Base-by-base conservation (phyloP, 768 basidiomycete genomes). In the Vishniacozyma victoriae region DNA sequence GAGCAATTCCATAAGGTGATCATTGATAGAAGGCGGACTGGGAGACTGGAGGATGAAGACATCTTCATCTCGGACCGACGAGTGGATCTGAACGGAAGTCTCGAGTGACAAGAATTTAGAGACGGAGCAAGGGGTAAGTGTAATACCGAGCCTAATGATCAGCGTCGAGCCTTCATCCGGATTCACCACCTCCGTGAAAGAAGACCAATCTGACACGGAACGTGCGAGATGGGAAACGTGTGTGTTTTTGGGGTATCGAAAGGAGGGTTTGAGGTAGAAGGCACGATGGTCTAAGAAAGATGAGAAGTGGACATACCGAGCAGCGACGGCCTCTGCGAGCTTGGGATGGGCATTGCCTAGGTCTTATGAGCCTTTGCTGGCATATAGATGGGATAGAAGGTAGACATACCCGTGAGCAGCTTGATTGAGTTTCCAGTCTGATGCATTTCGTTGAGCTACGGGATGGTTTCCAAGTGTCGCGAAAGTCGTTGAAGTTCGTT, bases 11-110 rank as follows among this genome's bases (percentile, higher is more conserved):
- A 99, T 97, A 55, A 99, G 81, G 33, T 92, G 79, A 22, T 88
- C 91, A 69, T 96, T 96, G 61, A 96, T 72, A 35, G 25, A 49
- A 20, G 64, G 60, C n/a, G 67, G 72, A 26, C 56, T 60, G 15
- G 69, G 71, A 14, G 64, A 69, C 52, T 91, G 95, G 76, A 99
- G 84, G 72, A 99, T 96, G 75, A 97, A 99, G 41, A 97, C 93
- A 71, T 97, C 95, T 72, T 90, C 87, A 75, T 97, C 92, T 53
- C 95, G 87, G 27, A 99, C 93, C 37, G 87, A 91, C 75, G 96
- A 91, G 57, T 81, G 80, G 70, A 99, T 89, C 57, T 86, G 85
- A 43, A 97, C 88, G 62, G 81, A 81, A 40, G 87, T 88, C 76
- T 96, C 93, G 47, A 91, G 88, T 52, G 90, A 86, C 19, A 87